These are phyloP conservation scores for Pseudogymnoascus sp. DNA, from an alignment of 2,329 filamentous ascomycete genomes.

Conservation along the genomic window DNA sequence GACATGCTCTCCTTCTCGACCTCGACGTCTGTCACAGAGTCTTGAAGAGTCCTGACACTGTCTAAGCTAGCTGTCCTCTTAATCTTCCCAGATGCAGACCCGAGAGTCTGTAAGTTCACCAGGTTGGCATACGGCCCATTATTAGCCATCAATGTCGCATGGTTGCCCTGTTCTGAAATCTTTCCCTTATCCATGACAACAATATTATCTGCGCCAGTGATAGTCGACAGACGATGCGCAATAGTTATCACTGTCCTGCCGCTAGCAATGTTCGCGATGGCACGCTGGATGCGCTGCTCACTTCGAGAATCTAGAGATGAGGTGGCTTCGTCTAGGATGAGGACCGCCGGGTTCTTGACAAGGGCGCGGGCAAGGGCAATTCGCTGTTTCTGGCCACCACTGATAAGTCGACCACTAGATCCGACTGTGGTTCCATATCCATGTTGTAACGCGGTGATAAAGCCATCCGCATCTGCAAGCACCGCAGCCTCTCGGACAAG, in stretches of 20 bases:
- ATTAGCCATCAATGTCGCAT: conserved; percentile 60
- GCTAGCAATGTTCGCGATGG: conserved; percentile 67
- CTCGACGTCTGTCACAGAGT: conserved; percentile 11
- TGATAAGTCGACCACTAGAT: conserved; percentile 40
- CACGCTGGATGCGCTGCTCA: conserved; percentile 81
- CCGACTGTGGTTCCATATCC: conserved; percentile 19
- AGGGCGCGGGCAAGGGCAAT: conserved; percentile 60
- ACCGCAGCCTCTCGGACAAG: conserved; percentile 40
- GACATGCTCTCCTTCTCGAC: conserved; percentile 9
- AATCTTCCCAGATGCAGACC: conserved; percentile 13
- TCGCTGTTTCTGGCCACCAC: conserved; percentile 72
- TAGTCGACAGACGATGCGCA: conserved; percentile 80
- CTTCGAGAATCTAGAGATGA: conserved; percentile 72
- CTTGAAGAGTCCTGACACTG: conserved; percentile 10
- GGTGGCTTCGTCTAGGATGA: conserved; percentile 55
- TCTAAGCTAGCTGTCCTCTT: conserved; percentile 13
- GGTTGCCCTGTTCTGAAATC: conserved; percentile 67
- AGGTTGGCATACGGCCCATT: conserved; percentile 42
- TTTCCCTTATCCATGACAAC: conserved; percentile 66
- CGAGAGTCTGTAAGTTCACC: conserved; percentile 30
- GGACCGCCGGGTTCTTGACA: conserved; percentile 46
- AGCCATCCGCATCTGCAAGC: conserved; percentile 49
- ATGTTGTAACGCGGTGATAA: conserved; percentile 41
- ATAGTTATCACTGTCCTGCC: conserved; percentile 89
- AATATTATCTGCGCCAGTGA: conserved; percentile 83